Base-by-base conservation (phyloP, 805 yeast genomes). In the Ogataea minuta region DNA sequence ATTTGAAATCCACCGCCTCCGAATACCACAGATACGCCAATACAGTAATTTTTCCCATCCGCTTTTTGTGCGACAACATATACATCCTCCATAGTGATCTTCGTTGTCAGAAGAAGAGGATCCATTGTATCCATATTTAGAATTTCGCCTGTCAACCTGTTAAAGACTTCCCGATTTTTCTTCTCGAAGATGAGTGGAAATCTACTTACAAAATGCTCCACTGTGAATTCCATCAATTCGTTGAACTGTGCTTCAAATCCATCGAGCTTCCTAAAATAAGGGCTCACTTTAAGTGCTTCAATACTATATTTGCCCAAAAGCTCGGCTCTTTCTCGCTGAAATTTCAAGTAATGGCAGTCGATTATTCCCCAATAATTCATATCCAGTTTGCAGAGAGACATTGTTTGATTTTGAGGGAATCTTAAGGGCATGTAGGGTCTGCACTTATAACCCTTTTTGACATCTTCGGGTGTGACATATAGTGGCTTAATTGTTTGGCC, bases 391-490 rank as follows among this genome's bases (percentile, higher is more conserved):
- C 66, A 70, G 9, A 72, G 63, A 1, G 76, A 67, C 78, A 73
- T 73, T 6, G 77, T 73, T 49, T 73, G 78, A 45, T 71, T 73
- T 45, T 72, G 68, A 3, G 78, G 78, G 71, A 72, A 72, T 44
- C 78, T 59, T 45, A 73, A 71, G 2, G 77, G 77, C 59, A 76
- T 64, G 71, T 76, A 73, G 1, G 75, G 76, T 42, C 76, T 57
- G 46, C 71, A 76, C 6, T 28, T 16, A 29, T 50, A 51, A 1
- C 52, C 50, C 14, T 23, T 30, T 4, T 25, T 27, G 10, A 55
- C 34, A 12, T 42, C 39, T 23, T 48, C 53, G 1, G 53, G 50
- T 1, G 56, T 48, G 4, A 53, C 30, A 10, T 37, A 16, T 5
- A 52, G 28, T 2, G 58, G 56, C 2, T 3, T 28, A 6, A 56